Percentiles rank a stretch among this genome's conserved stretches.
Conservation (phyloP, 176 grass and related monocot species). For the Urochloa ruziziensis region DNA sequence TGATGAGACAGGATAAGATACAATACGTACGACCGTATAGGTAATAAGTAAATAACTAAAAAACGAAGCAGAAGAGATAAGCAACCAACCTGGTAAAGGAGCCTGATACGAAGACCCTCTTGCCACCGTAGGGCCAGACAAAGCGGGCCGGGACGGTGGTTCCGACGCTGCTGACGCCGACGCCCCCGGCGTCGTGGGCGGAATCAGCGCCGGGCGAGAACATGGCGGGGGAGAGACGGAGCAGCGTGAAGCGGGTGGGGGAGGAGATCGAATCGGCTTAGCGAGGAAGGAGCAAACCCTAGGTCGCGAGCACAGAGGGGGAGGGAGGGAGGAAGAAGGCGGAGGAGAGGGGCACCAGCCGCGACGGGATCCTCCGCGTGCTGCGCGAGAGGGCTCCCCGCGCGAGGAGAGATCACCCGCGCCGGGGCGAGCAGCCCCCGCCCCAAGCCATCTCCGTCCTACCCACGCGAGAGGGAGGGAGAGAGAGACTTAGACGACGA, state of each 20-base stretch:
- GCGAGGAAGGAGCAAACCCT: constrained; percentile 47
- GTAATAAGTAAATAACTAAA: too few species aligned
- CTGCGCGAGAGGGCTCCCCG: constrained; percentile 54
- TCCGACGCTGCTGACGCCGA: constrained; percentile 37
- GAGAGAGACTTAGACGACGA: neutral
- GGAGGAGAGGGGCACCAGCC: constrained; percentile 1
- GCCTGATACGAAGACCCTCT: constrained; percentile 76
- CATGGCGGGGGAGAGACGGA: constrained; percentile 32
- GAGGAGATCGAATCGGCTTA: constrained; percentile 11
- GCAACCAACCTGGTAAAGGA: constrained; percentile 64
- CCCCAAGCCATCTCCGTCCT: constrained; percentile 12
- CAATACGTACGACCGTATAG: neutral
- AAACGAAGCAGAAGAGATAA: neutral
- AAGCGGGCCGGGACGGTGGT: constrained; percentile 52
- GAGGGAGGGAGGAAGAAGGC: neutral
- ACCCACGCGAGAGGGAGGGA: neutral
- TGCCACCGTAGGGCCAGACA: constrained; percentile 93
- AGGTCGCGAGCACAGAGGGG: neutral
- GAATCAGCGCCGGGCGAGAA: constrained; percentile 71
- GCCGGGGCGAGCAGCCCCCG: neutral
- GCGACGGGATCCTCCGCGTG: constrained; percentile 75
- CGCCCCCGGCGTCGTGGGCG: constrained; percentile 41
- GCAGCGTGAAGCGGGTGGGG: neutral
- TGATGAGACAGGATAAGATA: neutral
- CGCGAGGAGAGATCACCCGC: constrained; percentile 56